Percentiles rank a stretch among this genome's conserved stretches.
Evolutionary conservation across 2,329 filamentous ascomycete genomes (phyloP).

Genomic region (Colletotrichum cordylinicola): DNA sequence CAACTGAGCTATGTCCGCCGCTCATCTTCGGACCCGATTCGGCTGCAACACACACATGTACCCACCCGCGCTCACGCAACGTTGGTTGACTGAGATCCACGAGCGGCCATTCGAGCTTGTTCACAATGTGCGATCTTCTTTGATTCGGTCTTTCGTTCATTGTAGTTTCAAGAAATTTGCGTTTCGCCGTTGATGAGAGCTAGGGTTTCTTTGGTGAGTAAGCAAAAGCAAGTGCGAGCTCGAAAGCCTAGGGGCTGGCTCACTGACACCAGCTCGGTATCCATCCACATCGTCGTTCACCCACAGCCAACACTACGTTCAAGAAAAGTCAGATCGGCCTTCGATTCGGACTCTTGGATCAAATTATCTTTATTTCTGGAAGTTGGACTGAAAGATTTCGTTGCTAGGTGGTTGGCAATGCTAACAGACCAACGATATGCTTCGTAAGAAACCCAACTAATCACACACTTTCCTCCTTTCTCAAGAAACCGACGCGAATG

Average conservation of each 20-base stretch:
- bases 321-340: neutral
- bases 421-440: neutral
- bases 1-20: constrained; percentile 21
- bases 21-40: neutral
- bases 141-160: neutral
- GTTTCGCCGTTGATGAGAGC: neutral
- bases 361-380: no score
- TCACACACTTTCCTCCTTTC: neutral
- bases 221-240: no score
- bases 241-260: no score
- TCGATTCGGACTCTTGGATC: neutral
- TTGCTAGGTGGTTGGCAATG: neutral
- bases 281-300: no score
- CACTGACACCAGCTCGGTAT: no score
- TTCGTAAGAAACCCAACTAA: rapidly evolving
- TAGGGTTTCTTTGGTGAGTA: neutral
- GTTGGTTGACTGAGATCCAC: neutral
- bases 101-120: neutral
- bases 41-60: neutral
- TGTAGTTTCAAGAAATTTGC: neutral
- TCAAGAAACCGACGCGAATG: neutral
- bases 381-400: neutral
- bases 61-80: neutral
- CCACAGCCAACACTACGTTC: no score
- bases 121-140: neutral